Base-by-base conservation (phyloP, 2,329 filamentous ascomycete genomes). In the Nothopassalora personata region DNA sequence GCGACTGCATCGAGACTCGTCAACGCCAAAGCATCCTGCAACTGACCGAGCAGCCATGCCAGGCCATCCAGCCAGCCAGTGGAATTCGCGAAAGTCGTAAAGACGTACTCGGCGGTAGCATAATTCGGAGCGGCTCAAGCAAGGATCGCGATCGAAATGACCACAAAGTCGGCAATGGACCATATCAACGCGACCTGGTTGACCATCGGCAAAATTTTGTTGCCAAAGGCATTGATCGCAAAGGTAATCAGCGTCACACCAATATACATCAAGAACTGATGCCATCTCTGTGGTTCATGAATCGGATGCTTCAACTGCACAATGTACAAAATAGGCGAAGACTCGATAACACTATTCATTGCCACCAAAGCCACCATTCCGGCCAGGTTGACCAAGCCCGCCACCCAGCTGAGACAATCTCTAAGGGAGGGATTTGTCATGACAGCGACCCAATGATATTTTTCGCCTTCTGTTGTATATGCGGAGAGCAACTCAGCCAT, bases 381-480 rank as follows among this genome's bases (percentile, higher is more conserved):
- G n/a, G 84, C 84, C 36, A 85, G 81, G 66, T 86, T 87, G 71
- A 86, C 88, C 86, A 87, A 90, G 28, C 87, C 87, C 0, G 86
- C 89, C 49, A 85, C 81, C 77, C 86, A 90, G 51, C 84, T 86
- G 9, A 89, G 79, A 47, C 84, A 75, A 0, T 84, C 83, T 18
- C 83, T 81, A 78, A 80, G 86, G 57, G 73, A 75, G 59, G 80
- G 78, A 78, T 84, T 86, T 33, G 81, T 79, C 62, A 90, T 75
- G 53, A 84, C 78, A 56, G 87, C 86, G 2, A 86, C 87, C 87
- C 87, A 90, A 69, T 90, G 86, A 64, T 90, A 90, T 83, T 85
- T 63, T 8, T 68, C 70, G 10, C 54, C 71, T 9, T 15, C 83
- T 63, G 70, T 86, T 68, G 45, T 82, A 62, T 62, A 81, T 72